These are phyloP conservation scores for Sugiyamaella valdiviana DNA, from an alignment of 805 yeast species.

Conservation along the genomic window DNA sequence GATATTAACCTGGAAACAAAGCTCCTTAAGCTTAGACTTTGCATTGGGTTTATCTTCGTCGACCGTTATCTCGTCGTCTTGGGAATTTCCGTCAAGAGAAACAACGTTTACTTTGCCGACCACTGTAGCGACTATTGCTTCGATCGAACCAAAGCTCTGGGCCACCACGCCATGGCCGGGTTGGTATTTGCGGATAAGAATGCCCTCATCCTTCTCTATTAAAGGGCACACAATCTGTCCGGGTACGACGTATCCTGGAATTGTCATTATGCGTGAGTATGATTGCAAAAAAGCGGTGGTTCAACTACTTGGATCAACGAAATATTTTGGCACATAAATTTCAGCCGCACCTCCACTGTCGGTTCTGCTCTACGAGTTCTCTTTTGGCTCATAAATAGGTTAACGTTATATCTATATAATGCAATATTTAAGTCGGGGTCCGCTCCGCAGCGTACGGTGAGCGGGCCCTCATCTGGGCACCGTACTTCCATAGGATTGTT, in stretches of 20 bases:
- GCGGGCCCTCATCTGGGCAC: constrained; percentile 48
- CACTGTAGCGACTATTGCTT: constrained; percentile 43
- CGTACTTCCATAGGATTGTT: constrained; percentile 46
- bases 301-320: neutral
- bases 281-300: constrained; percentile 5
- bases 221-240: constrained; percentile 71
- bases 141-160: constrained; percentile 9
- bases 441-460: constrained; percentile 29
- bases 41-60: constrained; percentile 21
- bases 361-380: neutral
- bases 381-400: neutral
- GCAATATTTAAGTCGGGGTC: neutral
- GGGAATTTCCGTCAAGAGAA: constrained; percentile 15
- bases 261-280: constrained; percentile 15
- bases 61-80: constrained; percentile 21
- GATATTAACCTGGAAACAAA: constrained; percentile 21
- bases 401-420: neutral
- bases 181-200: constrained; percentile 39
- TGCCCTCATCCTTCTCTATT: constrained; percentile 28
- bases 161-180: constrained; percentile 63
- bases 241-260: constrained; percentile 58
- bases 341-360: neutral
- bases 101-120: constrained; percentile 48
- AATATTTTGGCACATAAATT: neutral
- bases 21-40: constrained; percentile 7